phyloP scores from a whole-genome alignment of 352 stramenopile species.

The Phytophthora fragariae region DNA sequence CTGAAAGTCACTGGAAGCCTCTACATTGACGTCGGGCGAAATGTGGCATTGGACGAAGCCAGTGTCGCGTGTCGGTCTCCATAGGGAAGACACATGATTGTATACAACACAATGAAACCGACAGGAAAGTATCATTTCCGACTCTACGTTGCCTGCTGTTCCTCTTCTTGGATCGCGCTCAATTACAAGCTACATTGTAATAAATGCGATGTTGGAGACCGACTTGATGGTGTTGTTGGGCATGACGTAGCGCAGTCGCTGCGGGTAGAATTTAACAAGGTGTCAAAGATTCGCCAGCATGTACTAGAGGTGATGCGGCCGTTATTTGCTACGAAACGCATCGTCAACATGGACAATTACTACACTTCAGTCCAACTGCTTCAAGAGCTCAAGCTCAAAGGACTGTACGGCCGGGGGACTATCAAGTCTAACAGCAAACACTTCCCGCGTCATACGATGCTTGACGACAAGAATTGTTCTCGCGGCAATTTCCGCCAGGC shows the following conservation, averaged over 20 bases:
- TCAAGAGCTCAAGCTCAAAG: background rate
- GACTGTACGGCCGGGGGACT: background rate
- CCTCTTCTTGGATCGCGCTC: background rate
- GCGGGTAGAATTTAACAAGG: background rate
- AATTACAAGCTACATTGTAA: background rate
- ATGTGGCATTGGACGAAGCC: background rate
- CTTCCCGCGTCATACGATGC: background rate
- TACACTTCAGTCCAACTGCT: background rate
- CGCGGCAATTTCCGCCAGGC: background rate
- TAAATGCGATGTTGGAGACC: background rate
- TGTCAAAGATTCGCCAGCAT: background rate
- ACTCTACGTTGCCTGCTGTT: background rate
- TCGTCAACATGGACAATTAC: background rate
- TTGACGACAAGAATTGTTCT: background rate
- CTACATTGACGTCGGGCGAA: background rate
- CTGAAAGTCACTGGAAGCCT: background rate
- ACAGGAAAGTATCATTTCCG: background rate
- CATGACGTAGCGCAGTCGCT: background rate
- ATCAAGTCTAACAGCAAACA: background rate
- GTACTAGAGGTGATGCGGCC: background rate
- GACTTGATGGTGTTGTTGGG: background rate
- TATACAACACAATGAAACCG: background rate
- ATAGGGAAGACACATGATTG: background rate
- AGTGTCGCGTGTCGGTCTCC: background rate
- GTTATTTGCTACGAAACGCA: background rate